Conservation (phyloP, 2,329 filamentous ascomycete species). For the Thelonectria discophora region DNA sequence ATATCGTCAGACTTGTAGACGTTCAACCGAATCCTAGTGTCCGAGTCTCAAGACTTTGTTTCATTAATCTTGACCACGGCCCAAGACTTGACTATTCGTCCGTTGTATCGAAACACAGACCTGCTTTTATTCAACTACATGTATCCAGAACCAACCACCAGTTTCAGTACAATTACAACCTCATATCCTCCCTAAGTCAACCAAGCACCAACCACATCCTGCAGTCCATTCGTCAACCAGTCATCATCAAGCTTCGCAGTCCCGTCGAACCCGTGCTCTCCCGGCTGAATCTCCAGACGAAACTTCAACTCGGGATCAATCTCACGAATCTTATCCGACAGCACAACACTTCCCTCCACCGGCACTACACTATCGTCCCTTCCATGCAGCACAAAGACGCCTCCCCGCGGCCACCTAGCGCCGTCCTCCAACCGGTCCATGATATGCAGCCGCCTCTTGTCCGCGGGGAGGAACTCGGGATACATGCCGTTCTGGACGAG, state of each 20-base stretch:
- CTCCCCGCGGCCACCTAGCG: conserved; percentile 8
- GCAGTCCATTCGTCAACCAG: conserved; percentile 2
- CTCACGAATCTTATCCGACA: neutral
- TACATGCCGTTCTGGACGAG: conserved; percentile 5
- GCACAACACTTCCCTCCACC: neutral
- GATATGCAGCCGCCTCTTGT: conserved; percentile 4
- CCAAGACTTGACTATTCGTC: no score
- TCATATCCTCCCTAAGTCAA: neutral
- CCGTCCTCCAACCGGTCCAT: conserved; percentile 11
- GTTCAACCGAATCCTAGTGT: no score
- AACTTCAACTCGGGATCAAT: conserved; percentile 3
- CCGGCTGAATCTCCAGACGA: neutral
- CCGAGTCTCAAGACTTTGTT: no score
- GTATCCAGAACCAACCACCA: neutral
- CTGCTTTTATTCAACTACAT: neutral
- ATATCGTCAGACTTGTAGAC: no score
- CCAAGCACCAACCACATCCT: neutral
- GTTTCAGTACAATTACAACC: neutral
- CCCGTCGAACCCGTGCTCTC: conserved; percentile 14
- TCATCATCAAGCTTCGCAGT: conserved; percentile 1
- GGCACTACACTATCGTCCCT: conserved; percentile 10
- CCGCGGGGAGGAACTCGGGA: neutral
- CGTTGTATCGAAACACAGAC: no score
- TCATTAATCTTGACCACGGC: no score
- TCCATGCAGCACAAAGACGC: conserved; percentile 14